Conservation (phyloP, 1,284 basidiomycete species). For the Malassezia furfur region DNA sequence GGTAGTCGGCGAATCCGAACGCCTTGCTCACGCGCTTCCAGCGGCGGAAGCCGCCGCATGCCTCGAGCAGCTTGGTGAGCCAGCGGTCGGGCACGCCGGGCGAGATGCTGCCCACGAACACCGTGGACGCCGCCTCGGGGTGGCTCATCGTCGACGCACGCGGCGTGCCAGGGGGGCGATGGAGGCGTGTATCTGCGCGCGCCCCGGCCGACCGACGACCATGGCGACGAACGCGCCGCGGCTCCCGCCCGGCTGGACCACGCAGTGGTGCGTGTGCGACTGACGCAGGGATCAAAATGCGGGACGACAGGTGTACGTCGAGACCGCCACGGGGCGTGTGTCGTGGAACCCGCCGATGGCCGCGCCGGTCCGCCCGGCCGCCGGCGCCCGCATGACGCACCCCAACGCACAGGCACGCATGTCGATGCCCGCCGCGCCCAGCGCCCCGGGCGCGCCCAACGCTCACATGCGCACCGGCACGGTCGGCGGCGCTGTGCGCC, state of each 20-base stretch:
- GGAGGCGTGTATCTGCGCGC: constrained; percentile 14
- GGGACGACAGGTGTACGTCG: constrained; percentile 73
- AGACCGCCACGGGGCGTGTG: constrained; percentile 46
- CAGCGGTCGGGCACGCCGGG: constrained; percentile 73
- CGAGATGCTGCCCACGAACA: constrained; percentile 91
- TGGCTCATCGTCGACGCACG: neutral
- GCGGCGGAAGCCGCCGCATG: constrained; percentile 74
- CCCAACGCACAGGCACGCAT: constrained; percentile 39
- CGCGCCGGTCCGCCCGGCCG: constrained; percentile 19
- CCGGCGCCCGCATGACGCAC: constrained; percentile 38
- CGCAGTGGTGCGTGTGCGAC: constrained; percentile 63
- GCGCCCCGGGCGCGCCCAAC: constrained; percentile 13
- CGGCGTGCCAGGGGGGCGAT: neutral
- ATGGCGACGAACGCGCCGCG: constrained; percentile 26
- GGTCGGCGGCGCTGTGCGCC: neutral
- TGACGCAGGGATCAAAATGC: constrained; percentile 63
- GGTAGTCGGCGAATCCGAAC: constrained; percentile 86
- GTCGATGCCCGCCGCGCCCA: constrained; percentile 33
- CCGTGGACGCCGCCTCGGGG: constrained; percentile 52
- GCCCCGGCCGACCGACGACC: constrained; percentile 1
- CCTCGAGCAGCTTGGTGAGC: constrained; percentile 66
- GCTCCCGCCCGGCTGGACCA: constrained; percentile 75
- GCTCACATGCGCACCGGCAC: neutral
- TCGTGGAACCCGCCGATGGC: constrained; percentile 46
- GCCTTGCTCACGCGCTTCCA: constrained; percentile 87